Evolutionary conservation across 2,329 filamentous ascomycete species (phyloP), one percentile per base, ranked within the genome.

Genomic region (Colletotrichum musae): DNA sequence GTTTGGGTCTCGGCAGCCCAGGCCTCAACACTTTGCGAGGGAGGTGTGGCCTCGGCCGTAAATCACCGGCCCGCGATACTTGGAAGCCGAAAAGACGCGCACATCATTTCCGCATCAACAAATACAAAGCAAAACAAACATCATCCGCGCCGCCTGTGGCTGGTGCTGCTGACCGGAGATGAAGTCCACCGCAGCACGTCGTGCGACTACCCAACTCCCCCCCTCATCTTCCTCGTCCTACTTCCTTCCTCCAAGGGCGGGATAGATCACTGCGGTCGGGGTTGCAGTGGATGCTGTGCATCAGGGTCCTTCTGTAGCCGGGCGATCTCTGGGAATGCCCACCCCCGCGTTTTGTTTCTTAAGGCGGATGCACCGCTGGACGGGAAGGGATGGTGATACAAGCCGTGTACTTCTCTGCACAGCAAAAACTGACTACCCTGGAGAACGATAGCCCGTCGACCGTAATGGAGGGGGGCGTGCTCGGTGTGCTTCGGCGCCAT

Each of bases 401-500:
- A 32, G 54, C 16, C 54, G 24, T 24, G n/a, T 13, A 21, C 21
- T 50, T 12, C 6, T 12, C 10, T 18, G n/a, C n/a, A 12, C 47
- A 12, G 21, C 47, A 21, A 50, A 50, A 24, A 24, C 1, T 3
- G 21, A 24, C 21, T 24, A 24, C 47, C 7, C 47, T 51, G 62
- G 62, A 66, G 66, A 51, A 60, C 4, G 62, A 69, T 60, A 60
- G n/a, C 51, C 61, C 54, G 62, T 54, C 36, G 65, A 60, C 50
- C 50, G 62, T 60, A 43, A 65, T 69, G 61, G 66, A 69, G 65
- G 65, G 65, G 59, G 53, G 60, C 48, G 66, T 65, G 66, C 50
- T 69, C 66, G 54, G 61, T 66, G 66, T 60, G 66, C 26, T 66
- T 69, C 66, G 66, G 66, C 66, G 66, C 66, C 66, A 56, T 69